phyloP scores from a whole-genome alignment of 192 early-diverging fungal genomes.

The Backusella sp. region DNA sequence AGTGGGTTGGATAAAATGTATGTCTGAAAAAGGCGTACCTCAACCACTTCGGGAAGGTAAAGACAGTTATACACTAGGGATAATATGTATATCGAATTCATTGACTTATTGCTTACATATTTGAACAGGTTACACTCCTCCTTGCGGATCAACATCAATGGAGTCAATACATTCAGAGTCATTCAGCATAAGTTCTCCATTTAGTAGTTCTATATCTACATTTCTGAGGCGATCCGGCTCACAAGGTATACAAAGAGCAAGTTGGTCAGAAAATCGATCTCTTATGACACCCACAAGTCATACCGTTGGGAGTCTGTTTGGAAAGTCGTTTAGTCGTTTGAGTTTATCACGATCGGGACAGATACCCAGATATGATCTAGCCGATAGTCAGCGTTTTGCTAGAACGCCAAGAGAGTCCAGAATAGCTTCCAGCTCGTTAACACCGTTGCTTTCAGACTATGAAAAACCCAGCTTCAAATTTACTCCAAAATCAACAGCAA shows the following conservation, averaged over 20 bases:
- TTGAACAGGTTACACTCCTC: background rate
- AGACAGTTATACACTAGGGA: background rate
- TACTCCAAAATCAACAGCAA: background rate
- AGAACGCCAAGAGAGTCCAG: background rate
- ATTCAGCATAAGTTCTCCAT: background rate
- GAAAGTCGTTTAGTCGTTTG: conserved; percentile 3
- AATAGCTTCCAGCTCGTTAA: background rate
- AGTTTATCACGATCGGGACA: background rate
- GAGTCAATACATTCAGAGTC: background rate
- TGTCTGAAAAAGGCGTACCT: conserved; percentile 10
- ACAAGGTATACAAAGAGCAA: background rate
- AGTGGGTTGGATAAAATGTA: background rate
- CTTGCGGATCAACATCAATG: background rate
- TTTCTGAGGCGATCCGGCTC: conserved; percentile 12
- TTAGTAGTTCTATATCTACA: conserved; percentile 25
- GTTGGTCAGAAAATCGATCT: background rate
- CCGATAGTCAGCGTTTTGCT: background rate
- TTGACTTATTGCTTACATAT: background rate
- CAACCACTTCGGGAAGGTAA: conserved; percentile 11
- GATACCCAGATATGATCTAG: background rate
- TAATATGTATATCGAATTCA: background rate
- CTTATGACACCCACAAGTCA: background rate
- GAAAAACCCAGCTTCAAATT: background rate
- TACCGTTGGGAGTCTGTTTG: background rate
- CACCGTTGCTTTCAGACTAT: background rate